Evolutionary conservation across 768 basidiomycete genomes (phyloP), one percentile per base, ranked within the genome.

Genomic region (Mycena polygramma): DNA sequence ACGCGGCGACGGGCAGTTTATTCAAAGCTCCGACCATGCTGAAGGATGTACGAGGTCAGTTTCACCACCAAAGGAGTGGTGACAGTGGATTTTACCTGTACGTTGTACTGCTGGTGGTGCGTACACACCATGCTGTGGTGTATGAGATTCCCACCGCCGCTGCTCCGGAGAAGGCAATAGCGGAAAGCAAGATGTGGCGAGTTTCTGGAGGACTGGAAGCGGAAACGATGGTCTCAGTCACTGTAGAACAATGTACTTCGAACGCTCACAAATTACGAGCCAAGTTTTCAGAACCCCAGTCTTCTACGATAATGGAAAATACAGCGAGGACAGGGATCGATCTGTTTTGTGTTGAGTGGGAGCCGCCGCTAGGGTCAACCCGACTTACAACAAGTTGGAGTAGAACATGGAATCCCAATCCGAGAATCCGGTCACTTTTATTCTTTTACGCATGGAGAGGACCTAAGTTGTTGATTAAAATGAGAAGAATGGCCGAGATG

Each of bases 401-500:
- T 99, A 99, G 83, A 95, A 97, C 96, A 98, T 98, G 15, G 96
- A 92, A 77, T 98, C 97, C 97, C 96, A 98, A 77, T 99, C 97
- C 57, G 96, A 87, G 83, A 99, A 98, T 22, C 95, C 95, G 19
- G 96, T 98, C 49, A 86, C 80, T 83, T 98, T 98, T 85, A 99
- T 99, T 66, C 92, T 89, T 80, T 97, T 98, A 66, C 98, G 90
- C 98, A 99, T 99, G 48, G 94, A 86, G 57, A 99, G 87, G 46
- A 98, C 95, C 96, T 97, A 57, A 37, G n/a, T 8, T 54, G 13
- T 24, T 8, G 7, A 53, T 70, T 49, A 35, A 46, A 48, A 62
- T n/a, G n/a, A n/a, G 75, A 43, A 65, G 30, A 48, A 51, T 39
- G 69, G 52, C 66, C 51, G 57, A 45, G 64, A 54, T 68, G 65